Evolutionary conservation across 202 grass and related monocot species (phyloP), one percentile per base, ranked within the genome.

Genomic region (Digitaria exilis): DNA sequence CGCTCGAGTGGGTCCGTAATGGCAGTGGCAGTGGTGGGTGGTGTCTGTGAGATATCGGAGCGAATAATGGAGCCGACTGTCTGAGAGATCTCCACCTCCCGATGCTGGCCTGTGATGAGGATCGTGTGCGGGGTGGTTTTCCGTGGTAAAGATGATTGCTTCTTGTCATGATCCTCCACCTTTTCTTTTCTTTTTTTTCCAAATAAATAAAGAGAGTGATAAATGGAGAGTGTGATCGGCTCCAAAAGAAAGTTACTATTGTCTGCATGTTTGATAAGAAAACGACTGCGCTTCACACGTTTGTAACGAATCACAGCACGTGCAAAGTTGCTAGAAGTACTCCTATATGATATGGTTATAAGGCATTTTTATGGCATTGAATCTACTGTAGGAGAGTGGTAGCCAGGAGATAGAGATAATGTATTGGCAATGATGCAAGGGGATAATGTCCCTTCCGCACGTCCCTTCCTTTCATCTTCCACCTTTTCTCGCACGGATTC

Each of bases 61-160:
- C 19, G 64, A 64, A 45, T 45, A 55, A 83, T 79, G 57, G 58
- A 51, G 74, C 35, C 37, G 66, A 35, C 59, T 65, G 67, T 49
- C 17, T 48, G 70, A 76, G 83, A 82, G 78, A 89, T 89, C 83
- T 82, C 71, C 78, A 65, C 82, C 78, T 70, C 76, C 76, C 82
- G 71, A 73, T 85, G 73, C 71, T 49, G 45, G 87, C 72, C 56
- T 81, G 79, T 31, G 78, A 69, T 44, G 42, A 69, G 71, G 82
- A 77, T 84, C 50, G 12, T 13, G 21, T 84, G 82, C 51, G 54
- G 14, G 9, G 21, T 16, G 26, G 7, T 35, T 64, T 21, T 59
- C 39, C 58, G 63, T 77, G 37, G 50, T 21, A 1, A 22, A 62
- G 48, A 28, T n/a, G 68, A 14, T 61, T 48, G 46, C n/a, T 45